phyloP scores from a whole-genome alignment of 805 yeast genomes.

The Kluyveromyces aestuarii region DNA sequence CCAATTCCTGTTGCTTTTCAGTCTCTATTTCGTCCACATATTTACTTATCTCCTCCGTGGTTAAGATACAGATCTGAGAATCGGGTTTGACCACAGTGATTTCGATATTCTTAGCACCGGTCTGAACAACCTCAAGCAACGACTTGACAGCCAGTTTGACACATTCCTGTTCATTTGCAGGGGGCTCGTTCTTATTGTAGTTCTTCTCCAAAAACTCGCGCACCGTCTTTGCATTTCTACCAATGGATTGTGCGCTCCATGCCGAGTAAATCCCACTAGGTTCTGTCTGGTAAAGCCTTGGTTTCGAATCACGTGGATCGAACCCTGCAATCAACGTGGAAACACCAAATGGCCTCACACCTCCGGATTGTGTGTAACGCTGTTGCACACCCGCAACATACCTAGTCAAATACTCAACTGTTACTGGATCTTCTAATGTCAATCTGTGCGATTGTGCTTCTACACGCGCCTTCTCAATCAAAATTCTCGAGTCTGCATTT shows the following conservation, averaged over 20 bases:
- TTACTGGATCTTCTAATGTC: conserved; percentile 90
- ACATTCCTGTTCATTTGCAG: conserved; percentile 52
- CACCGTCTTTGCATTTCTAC: conserved; percentile 89
- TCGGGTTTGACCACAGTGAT: conserved; percentile 77
- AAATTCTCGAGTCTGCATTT: conserved; percentile 95
- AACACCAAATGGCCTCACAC: conserved; percentile 96
- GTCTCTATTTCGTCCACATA: conserved; percentile 77
- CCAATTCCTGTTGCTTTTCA: conserved; percentile 73
- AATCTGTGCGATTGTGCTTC: conserved; percentile 94
- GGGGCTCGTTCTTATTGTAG: conserved; percentile 50
- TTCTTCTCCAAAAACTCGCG: conserved; percentile 91
- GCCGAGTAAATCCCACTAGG: conserved; percentile 96
- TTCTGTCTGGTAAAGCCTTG: conserved; percentile 87
- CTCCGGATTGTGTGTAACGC: conserved; percentile 94
- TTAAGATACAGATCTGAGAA: conserved; percentile 46
- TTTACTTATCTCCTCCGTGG: conserved; percentile 62
- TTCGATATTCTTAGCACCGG: conserved; percentile 95
- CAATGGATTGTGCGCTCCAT: conserved; percentile 97
- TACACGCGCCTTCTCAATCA: conserved; percentile 90
- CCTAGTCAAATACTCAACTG: conserved; percentile 84
- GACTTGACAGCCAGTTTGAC: conserved; percentile 77
- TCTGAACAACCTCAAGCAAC: conserved; percentile 90
- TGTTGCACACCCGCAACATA: conserved; percentile 98
- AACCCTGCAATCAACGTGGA: conserved; percentile 94
- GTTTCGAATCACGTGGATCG: conserved; percentile 65